Evolutionary conservation across 1,284 basidiomycete species (phyloP), one percentile per base, ranked within the genome.

Genomic region (Coniferiporia sulphurascens): DNA sequence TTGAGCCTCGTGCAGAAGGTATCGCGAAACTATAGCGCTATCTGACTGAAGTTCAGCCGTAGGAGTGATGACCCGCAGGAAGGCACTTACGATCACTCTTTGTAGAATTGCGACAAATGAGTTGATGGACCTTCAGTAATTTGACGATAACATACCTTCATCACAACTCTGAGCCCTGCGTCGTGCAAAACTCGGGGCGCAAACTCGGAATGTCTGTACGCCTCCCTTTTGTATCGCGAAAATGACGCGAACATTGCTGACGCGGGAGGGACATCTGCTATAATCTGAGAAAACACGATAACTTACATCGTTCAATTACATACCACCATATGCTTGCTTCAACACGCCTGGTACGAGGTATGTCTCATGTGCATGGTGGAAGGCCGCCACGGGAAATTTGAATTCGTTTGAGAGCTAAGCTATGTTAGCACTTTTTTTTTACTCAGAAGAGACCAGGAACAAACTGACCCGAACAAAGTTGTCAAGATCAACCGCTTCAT

Each of bases 351-450:
- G 77, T 3, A 81, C 77, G 41, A 82, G 72, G 62, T 79, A 82
- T 1, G 79, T 74, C 65, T 80, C 78, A 66, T 81, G 78, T 0
- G 80, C 80, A 61, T 83, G 81, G 64, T 83, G 81, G 66, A 82
- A 80, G 4, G 76, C 74, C 32, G 75, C 72, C 56, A 76, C 68
- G 27, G 69, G 70, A 66, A 78, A 78, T 57, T 74, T 63, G 72
- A 81, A 83, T 67, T 83, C 80, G 70, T 82, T 79, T 13, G 78
- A 74, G 54, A 81, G 73, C 53, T 79, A 19, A 75, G 17, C n/a
- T n/a, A n/a, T n/a, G n/a, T n/a, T n/a, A n/a, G n/a, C n/a, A 77
- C 66, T n/a, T 71, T 63, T 6, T 41, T 51, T n/a, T 19, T 34
- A 49, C 3, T 21, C n/a, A 17, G 13, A 49, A 9, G 53, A 45